These are phyloP conservation scores for Cercospora berteroae DNA, from an alignment of 2,329 filamentous ascomycete species.

Conservation along the genomic window DNA sequence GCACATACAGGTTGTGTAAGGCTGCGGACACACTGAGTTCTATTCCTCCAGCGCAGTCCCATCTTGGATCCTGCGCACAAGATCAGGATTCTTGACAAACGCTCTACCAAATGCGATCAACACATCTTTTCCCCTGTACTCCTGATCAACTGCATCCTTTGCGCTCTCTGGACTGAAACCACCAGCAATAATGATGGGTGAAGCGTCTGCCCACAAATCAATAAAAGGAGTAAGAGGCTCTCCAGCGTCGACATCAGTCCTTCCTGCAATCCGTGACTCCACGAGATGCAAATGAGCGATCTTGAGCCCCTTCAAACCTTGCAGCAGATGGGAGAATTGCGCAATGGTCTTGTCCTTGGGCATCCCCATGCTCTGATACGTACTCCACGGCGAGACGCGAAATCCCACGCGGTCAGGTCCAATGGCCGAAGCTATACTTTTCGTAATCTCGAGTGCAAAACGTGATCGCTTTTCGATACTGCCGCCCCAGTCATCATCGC, in stretches of 20 bases:
- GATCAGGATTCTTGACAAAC: conserved; percentile 51
- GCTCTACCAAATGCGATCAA: conserved; percentile 49
- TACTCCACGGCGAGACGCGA: conserved; percentile 61
- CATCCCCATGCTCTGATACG: conserved; percentile 52
- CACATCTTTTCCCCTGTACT: conserved; percentile 44
- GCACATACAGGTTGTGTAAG: background rate
- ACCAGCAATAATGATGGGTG: conserved; percentile 52
- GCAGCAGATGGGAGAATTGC: conserved; percentile 60
- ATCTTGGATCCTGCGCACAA: conserved; percentile 33
- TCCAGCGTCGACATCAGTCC: conserved; percentile 42
- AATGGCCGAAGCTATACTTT: conserved; percentile 51
- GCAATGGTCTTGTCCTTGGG: conserved; percentile 60
- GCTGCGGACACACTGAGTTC: background rate
- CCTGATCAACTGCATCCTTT: conserved; percentile 33
- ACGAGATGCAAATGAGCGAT: conserved; percentile 62
- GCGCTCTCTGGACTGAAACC: conserved; percentile 44
- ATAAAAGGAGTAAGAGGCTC: conserved; percentile 34
- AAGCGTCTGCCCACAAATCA: conserved; percentile 43
- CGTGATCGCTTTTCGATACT: conserved; percentile 51
- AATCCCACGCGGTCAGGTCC: conserved; percentile 54
- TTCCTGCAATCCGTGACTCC: conserved; percentile 53
- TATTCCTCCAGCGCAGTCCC: background rate
- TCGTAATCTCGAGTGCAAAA: conserved; percentile 54
- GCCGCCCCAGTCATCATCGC: conserved; percentile 52
- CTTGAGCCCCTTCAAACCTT: conserved; percentile 51